phyloP scores from a whole-genome alignment of 345 rosid species.

The Arabidopsis suecica region DNA sequence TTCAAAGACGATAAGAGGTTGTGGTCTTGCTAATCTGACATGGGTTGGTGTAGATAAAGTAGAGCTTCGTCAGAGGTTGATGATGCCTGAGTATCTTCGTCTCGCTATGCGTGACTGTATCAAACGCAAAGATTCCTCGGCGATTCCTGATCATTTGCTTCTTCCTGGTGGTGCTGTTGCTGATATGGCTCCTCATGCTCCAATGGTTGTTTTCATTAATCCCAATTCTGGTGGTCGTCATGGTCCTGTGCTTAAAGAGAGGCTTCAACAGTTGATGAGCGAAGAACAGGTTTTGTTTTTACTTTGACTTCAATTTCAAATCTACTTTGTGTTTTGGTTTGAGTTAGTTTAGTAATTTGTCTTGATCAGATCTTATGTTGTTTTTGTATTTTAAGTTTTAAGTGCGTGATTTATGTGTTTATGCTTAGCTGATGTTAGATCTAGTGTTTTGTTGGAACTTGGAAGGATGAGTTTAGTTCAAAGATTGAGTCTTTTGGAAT shows the following conservation, averaged over 20 bases:
- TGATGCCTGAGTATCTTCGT: slow-evolving; percentile 82
- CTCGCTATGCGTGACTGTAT: slow-evolving; percentile 74
- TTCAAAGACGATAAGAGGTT: slow-evolving; percentile 49
- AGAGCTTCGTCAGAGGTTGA: slow-evolving; percentile 58
- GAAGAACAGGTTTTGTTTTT: slow-evolving; percentile 68
- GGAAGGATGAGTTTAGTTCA: slow-evolving; percentile 15
- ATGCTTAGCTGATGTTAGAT: slow-evolving; percentile 31
- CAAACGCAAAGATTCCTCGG: slow-evolving; percentile 54
- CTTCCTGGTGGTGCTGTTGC: slow-evolving; percentile 45
- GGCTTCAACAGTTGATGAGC: slow-evolving; percentile 81
- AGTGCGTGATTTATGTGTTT: background rate
- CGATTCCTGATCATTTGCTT: slow-evolving; percentile 45
- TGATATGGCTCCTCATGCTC: slow-evolving; percentile 66
- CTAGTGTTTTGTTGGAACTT: slow-evolving; percentile 8
- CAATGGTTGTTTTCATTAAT: slow-evolving; percentile 83
- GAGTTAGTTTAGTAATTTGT: slow-evolving; percentile 8
- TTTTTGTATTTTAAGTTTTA: background rate
- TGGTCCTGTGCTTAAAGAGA: slow-evolving; percentile 78
- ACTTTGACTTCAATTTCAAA: background rate
- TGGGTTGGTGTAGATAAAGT: slow-evolving; percentile 76
- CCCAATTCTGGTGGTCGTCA: slow-evolving; percentile 86
- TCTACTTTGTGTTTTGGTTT: slow-evolving; percentile 20
- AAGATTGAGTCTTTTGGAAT: slow-evolving; percentile 22
- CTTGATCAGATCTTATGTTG: background rate
- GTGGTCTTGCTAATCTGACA: slow-evolving; percentile 71